Conservation (phyloP, 1,139 yeast genomes). For the Hyphopichia wangnamkhiaoensis region DNA sequence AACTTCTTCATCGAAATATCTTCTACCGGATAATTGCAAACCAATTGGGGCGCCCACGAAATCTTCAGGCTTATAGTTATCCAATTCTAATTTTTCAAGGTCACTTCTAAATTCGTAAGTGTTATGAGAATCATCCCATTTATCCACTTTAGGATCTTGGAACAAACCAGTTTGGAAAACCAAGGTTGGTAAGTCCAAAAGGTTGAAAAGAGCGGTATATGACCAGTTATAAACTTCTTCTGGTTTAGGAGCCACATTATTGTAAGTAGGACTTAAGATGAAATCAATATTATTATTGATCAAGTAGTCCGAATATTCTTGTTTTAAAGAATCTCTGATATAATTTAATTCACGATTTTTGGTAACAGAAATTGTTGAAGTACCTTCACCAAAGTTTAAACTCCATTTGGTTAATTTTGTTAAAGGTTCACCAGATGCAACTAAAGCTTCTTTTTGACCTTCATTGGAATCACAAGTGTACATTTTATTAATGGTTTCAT, state of each 20-base stretch:
- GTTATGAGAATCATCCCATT: constrained; percentile 37
- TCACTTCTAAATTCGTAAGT: constrained; percentile 37
- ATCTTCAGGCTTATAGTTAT: constrained; percentile 32
- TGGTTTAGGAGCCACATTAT: constrained; percentile 71
- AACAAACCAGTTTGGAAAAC: constrained; percentile 61
- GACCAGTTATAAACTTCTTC: constrained; percentile 74
- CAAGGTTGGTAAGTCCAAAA: constrained; percentile 63
- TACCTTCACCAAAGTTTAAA: constrained; percentile 60
- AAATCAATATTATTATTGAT: constrained; percentile 62
- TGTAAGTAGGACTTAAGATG: constrained; percentile 66
- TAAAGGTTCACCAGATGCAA: constrained; percentile 69
- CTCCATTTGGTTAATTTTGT: constrained; percentile 60
- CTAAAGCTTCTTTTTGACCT: constrained; percentile 50
- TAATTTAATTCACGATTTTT: constrained; percentile 52
- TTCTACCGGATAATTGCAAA: constrained; percentile 41
- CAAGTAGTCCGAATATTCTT: constrained; percentile 53
- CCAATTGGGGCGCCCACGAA: constrained; percentile 44
- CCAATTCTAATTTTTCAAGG: constrained; percentile 45
- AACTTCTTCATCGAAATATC: constrained; percentile 44
- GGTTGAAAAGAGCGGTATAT: constrained; percentile 67
- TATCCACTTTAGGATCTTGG: constrained; percentile 52
- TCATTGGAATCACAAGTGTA: constrained; percentile 63
- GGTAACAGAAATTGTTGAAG: constrained; percentile 36
- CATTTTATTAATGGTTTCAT: constrained; percentile 51
- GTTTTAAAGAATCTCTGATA: constrained; percentile 56